These are phyloP conservation scores for Trapa bicornis DNA, from an alignment of 345 rosid genomes.

Conservation along the genomic window DNA sequence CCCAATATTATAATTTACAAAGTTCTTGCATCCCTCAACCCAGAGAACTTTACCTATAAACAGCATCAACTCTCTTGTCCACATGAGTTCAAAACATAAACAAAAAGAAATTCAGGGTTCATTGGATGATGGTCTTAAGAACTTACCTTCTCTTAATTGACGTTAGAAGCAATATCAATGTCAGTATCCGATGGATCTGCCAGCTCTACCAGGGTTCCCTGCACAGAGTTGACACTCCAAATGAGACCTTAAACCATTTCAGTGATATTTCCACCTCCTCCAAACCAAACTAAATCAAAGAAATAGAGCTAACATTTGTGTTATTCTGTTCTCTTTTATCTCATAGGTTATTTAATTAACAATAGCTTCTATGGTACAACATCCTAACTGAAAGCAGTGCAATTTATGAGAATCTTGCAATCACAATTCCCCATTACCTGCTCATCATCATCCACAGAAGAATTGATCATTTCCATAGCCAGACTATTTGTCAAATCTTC, in stretches of 20 bases:
- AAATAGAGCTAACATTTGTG: neutral
- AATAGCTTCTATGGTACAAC: neutral
- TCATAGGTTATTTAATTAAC: neutral
- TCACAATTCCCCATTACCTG: slow-evolving; percentile 26
- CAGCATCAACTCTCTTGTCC: neutral
- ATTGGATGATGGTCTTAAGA: neutral
- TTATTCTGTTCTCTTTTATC: too few species aligned
- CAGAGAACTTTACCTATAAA: neutral
- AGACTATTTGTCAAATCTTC: neutral
- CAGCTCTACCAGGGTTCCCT: slow-evolving; percentile 53
- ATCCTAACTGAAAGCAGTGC: neutral
- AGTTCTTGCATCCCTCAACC: neutral
- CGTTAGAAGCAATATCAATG: slow-evolving; percentile 37
- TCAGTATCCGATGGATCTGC: slow-evolving; percentile 56
- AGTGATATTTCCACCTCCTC: neutral
- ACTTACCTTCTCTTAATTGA: slow-evolving; percentile 30
- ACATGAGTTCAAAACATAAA: neutral
- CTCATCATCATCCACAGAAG: slow-evolving; percentile 49
- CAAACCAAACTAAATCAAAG: neutral
- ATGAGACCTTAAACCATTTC: slow-evolving; percentile 10
- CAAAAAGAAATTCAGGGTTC: neutral
- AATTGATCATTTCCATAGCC: slow-evolving; percentile 18
- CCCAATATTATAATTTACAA: neutral
- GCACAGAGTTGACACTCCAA: slow-evolving; percentile 16
- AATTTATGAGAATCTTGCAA: neutral